Percentiles rank a stretch among this genome's conserved stretches.
These are phyloP conservation scores for Pseudogymnoascus sp. DNA, from an alignment of 2,329 filamentous ascomycete species.

Conservation along the genomic window DNA sequence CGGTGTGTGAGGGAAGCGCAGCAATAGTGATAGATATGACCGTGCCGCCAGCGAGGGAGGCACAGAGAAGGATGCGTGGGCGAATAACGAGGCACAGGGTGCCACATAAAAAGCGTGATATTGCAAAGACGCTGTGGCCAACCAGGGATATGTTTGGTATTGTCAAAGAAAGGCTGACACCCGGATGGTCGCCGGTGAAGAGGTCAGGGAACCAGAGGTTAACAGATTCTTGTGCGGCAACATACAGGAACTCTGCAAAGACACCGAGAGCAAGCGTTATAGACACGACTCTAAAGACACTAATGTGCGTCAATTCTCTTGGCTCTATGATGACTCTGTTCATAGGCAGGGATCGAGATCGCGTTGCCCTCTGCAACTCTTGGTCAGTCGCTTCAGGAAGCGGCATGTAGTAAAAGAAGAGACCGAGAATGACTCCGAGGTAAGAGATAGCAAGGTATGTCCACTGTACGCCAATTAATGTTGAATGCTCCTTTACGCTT, in stretches of 20 bases:
- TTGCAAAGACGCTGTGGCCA: constrained; percentile 33
- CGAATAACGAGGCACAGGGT: constrained; percentile 59
- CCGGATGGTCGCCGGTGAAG: constrained; percentile 22
- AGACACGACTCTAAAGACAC: constrained; percentile 41
- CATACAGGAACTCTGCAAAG: constrained; percentile 70
- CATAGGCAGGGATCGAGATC: constrained; percentile 52
- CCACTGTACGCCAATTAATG: constrained; percentile 59
- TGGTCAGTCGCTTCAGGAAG: constrained; percentile 48
- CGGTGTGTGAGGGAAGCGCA: constrained; percentile 37
- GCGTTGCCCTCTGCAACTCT: constrained; percentile 32
- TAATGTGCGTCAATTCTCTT: constrained; percentile 51
- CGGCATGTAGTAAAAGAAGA: constrained; percentile 57
- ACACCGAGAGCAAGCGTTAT: constrained; percentile 59
- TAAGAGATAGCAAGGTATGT: constrained; percentile 69
- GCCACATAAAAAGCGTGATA: constrained; percentile 64
- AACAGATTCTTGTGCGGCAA: constrained; percentile 62
- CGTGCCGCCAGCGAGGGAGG: constrained; percentile 52
- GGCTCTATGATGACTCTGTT: constrained; percentile 73
- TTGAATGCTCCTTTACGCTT: constrained; percentile 48
- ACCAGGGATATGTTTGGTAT: constrained; percentile 39
- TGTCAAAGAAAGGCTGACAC: constrained; percentile 23
- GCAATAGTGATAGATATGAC: constrained; percentile 37
- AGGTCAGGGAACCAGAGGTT: constrained; percentile 52
- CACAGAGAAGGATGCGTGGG: constrained; percentile 54
- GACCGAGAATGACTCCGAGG: constrained; percentile 58